These are phyloP conservation scores for Leishmania martiniquensis DNA, from an alignment of 208 protist genomes.

Conservation along the genomic window DNA sequence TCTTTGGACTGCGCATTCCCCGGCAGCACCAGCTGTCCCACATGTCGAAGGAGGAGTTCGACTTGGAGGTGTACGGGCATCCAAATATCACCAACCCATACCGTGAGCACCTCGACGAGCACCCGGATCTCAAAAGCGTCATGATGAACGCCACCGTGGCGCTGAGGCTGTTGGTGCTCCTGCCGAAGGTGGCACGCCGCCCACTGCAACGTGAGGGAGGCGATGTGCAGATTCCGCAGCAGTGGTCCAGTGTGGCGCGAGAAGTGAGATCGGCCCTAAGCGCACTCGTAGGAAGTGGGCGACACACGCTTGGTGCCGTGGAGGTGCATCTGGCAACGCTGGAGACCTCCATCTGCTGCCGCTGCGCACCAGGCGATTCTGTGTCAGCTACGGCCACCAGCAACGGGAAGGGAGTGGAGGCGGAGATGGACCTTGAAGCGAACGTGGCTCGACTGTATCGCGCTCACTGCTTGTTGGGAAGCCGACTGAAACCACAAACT, in stretches of 20 bases:
- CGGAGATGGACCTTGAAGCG: not conserved
- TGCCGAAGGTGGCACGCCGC: constrained; percentile 66
- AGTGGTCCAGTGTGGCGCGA: constrained; percentile 20
- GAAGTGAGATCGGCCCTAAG: constrained; percentile 15
- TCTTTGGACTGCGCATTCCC: constrained; percentile 88
- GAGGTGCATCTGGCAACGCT: constrained; percentile 48
- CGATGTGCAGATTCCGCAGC: constrained; percentile 2
- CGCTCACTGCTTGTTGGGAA: constrained; percentile 23
- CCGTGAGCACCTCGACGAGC: constrained; percentile 62
- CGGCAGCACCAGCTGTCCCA: constrained; percentile 78
- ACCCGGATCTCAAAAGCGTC: constrained; percentile 70
- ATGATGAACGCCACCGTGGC: constrained; percentile 72
- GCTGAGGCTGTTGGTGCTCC: constrained; percentile 65
- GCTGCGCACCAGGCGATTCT: not conserved
- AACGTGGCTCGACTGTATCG: constrained; percentile 15
- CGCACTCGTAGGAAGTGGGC: not conserved
- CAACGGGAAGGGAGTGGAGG: not conserved
- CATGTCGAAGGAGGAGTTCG: constrained; percentile 71
- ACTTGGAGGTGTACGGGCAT: constrained; percentile 78
- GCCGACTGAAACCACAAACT: not conserved
- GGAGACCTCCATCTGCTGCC: constrained; percentile 37
- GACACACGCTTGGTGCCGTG: constrained; percentile 3
- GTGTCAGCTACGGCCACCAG: not conserved
- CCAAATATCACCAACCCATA: constrained; percentile 94
- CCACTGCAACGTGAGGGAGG: not conserved